These are phyloP conservation scores for Vaccinium macrocarpon DNA, from an alignment of 148 eudicot species.

Conservation along the genomic window DNA sequence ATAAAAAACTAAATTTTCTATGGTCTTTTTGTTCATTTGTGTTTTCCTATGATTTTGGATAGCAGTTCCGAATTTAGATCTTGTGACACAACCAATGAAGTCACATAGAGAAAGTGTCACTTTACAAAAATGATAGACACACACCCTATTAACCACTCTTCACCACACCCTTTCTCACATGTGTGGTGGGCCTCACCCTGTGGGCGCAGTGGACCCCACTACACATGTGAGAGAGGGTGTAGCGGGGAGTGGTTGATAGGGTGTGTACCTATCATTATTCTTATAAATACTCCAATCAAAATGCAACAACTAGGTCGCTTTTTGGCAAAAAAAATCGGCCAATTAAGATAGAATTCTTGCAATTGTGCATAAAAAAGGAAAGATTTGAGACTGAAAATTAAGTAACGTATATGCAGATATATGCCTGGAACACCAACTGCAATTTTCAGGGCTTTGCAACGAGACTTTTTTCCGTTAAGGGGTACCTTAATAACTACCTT, in stretches of 20 bases:
- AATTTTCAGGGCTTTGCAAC: background rate
- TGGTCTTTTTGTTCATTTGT: background rate
- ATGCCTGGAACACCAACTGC: background rate
- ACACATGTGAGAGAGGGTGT: no score
- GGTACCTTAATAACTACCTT: background rate
- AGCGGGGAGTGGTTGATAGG: no score
- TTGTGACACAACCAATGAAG: no score
- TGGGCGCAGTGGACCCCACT: no score
- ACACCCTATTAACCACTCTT: no score
- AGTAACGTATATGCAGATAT: background rate
- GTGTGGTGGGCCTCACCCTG: no score
- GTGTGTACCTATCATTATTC: no score
- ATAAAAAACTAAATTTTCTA: background rate
- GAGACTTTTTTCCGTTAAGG: background rate
- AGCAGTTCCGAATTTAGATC: background rate
- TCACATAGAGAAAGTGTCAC: background rate
- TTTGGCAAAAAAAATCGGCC: background rate
- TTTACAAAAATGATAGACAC: no score
- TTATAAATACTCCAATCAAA: no score
- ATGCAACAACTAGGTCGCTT: no score
- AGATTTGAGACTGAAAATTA: background rate
- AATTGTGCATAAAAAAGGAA: background rate
- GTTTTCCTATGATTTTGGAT: background rate
- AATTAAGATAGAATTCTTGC: background rate
- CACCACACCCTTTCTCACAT: no score